phyloP scores from a whole-genome alignment of 2,329 filamentous ascomycete genomes.

The Alternaria sp. region DNA sequence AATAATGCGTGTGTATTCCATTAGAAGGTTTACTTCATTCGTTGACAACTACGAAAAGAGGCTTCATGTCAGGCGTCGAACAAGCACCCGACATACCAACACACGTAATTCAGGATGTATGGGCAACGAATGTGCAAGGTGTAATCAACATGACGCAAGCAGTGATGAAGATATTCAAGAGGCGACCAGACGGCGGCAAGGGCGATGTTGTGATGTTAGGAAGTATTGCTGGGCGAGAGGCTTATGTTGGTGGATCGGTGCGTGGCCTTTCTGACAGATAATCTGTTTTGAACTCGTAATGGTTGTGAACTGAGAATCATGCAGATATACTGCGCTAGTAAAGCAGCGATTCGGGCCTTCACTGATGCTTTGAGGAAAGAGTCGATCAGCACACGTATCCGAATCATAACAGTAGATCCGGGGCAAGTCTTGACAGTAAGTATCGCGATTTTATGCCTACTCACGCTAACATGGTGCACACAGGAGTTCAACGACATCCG shows the following conservation, averaged over 20 bases:
- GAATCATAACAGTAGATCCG: slow-evolving; percentile 86
- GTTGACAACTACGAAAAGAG: slow-evolving; percentile 58
- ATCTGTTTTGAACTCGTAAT: neutral
- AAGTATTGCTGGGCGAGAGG: slow-evolving; percentile 83
- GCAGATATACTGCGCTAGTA: slow-evolving; percentile 79
- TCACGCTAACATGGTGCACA: neutral
- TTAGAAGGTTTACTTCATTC: neutral
- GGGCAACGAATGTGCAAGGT: slow-evolving; percentile 88
- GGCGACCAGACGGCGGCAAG: slow-evolving; percentile 69
- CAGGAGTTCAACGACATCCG: slow-evolving; percentile 82
- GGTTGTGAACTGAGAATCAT: neutral
- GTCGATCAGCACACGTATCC: slow-evolving; percentile 77
- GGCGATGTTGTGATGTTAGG: slow-evolving; percentile 96
- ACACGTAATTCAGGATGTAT: slow-evolving; percentile 83
- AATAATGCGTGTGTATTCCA: slow-evolving; percentile 81
- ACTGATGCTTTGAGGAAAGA: slow-evolving; percentile 82
- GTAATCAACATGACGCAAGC: slow-evolving; percentile 96
- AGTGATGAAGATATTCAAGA: slow-evolving; percentile 79
- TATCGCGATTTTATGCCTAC: neutral
- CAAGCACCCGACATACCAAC: slow-evolving; percentile 80
- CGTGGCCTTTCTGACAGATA: slow-evolving; percentile 4
- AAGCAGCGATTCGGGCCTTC: slow-evolving; percentile 85
- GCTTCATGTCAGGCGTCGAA: slow-evolving; percentile 85
- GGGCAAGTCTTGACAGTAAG: slow-evolving; percentile 81
- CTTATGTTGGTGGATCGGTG: slow-evolving; percentile 76